Evolutionary conservation across 805 yeast species (phyloP), one percentile per base, ranked within the genome.

Genomic region (Wickerhamiella azyma): DNA sequence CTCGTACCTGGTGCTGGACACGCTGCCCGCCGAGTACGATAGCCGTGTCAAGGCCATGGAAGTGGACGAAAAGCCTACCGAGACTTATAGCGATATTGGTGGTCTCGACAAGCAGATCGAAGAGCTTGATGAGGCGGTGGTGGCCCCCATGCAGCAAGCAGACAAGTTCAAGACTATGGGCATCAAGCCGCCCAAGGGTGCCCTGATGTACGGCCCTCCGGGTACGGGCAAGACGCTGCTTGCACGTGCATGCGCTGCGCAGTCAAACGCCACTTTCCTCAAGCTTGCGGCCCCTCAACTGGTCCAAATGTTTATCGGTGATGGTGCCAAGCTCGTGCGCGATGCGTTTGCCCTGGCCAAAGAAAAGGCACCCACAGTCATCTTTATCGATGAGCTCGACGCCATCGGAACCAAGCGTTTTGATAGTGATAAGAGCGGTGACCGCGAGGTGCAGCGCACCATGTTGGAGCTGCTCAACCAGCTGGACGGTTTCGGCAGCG

Each of bases 241-340:
- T 54, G 99, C 99, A 9, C 79, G 96, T 63, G 98, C 98, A 1
- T 94, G 96, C 68, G 99, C 99, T 19, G 96, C 96, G 46, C 97
- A 92, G 65, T 85, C 97, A 0, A 86, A 88, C 65, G 98, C 98
- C 13, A 92, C 98, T 0, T 92, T 92, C 63, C 72, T 92, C 61
- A 85, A 94, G 61, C 74, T 92, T 47, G 97, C 96, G 1, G 99
- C 97, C 32, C 96, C 98, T 8, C 98, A 92, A 66, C 77, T 92
- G 53, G 96, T 92, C 47, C 98, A 92, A 63, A 92, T 92, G 86
- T 92, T 88, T 60, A 83, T 92, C 59, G 99, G 99, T 63, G 99
- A 92, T 64, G 98, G 98, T 63, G 96, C 98, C 35, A 84, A 94
- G 64, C 74, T 92, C 59, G 94, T 92, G 50, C 80, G 99, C 61